Base-by-base conservation (phyloP, 768 basidiomycete species). In the Phylloporus sp. region DNA sequence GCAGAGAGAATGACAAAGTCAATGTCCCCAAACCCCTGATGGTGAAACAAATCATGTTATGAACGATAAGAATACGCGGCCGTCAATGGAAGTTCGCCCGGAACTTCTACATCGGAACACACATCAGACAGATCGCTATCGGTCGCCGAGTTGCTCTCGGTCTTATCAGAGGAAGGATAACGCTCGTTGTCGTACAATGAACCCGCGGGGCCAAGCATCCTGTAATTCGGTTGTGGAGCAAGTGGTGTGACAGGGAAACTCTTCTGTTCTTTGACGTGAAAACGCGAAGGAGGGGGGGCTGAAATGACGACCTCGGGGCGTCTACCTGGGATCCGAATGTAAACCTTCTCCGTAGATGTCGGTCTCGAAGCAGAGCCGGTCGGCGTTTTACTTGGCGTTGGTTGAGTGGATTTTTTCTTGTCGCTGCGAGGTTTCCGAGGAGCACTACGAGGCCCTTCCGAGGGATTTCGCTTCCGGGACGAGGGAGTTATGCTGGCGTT, bases 371-470 rank as follows among this genome's bases (percentile, higher is more conserved):
- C 28, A 40, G 64, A 41, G 35, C 53, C 45, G 15, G 45, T 20
- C 18, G 28, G n/a, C 4, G 50, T 44, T 50, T 61, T 61, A 24
- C 47, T 61, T 50, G 60, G 55, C 53, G 54, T 54, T 36, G 42
- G 23, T n/a, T 34, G 57, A 31, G 42, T 23, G 13, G 50, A 35
- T 40, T 56, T 60, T 43, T 55, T 45, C 45, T 23, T 57, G 36
- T 47, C 45, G 35, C 56, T 55, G 50, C 66, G 68, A 57, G 66
- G 55, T 58, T 66, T 70, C 66, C 68, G 66, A 68, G 66, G 64
- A 59, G 47, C 40, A 46, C 53, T 58, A 11, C 49, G 35, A 1
- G 55, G 9, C n/a, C 47, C 61, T 20, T 58, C 59, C 56, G 61
- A 68, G 59, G 61, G 22, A 54, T 59, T 70, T 52, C 47, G 56